phyloP scores from a whole-genome alignment of 2,329 filamentous ascomycete genomes.

The Ascochyta fabae region DNA sequence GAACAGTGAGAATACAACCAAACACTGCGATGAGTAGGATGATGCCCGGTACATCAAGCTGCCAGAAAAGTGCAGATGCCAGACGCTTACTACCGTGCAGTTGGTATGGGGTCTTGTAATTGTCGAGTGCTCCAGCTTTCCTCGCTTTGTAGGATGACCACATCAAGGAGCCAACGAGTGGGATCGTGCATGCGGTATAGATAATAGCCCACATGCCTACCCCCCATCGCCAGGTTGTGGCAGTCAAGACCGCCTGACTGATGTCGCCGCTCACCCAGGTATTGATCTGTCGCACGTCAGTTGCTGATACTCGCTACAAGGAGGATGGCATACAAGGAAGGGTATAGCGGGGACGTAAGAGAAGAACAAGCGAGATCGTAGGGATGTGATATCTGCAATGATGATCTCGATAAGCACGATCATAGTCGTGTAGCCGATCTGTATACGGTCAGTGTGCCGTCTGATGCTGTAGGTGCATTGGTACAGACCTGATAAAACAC shows the following conservation, averaged over 20 bases:
- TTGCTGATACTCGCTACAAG: background rate
- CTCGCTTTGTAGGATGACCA: slow-evolving; percentile 61
- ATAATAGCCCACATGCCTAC: slow-evolving; percentile 67
- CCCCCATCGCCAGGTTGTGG: slow-evolving; percentile 66
- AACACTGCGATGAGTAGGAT: slow-evolving; percentile 56
- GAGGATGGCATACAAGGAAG: slow-evolving; percentile 1
- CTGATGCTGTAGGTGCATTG: background rate
- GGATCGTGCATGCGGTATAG: slow-evolving; percentile 62
- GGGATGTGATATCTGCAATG: slow-evolving; percentile 68
- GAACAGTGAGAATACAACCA: slow-evolving; percentile 53
- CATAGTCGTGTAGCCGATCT: slow-evolving; percentile 66
- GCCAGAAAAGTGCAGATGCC: slow-evolving; percentile 59
- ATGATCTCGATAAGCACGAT: slow-evolving; percentile 69
- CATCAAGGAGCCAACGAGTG: slow-evolving; percentile 60
- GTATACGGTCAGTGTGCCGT: background rate
- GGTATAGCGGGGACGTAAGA: slow-evolving; percentile 18
- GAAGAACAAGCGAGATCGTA: slow-evolving; percentile 59
- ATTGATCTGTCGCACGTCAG: slow-evolving; percentile 50
- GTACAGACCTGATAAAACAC: slow-evolving; percentile 31
- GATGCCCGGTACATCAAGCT: slow-evolving; percentile 61
- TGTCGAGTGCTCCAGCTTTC: slow-evolving; percentile 56
- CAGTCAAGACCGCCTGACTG: slow-evolving; percentile 57
- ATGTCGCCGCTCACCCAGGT: slow-evolving; percentile 69
- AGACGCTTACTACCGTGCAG: slow-evolving; percentile 50
- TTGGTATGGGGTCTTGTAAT: slow-evolving; percentile 55